Evolutionary conservation across 306 rosid species (phyloP), one percentile per base, ranked within the genome.

Genomic region (Medicago ruthenica): DNA sequence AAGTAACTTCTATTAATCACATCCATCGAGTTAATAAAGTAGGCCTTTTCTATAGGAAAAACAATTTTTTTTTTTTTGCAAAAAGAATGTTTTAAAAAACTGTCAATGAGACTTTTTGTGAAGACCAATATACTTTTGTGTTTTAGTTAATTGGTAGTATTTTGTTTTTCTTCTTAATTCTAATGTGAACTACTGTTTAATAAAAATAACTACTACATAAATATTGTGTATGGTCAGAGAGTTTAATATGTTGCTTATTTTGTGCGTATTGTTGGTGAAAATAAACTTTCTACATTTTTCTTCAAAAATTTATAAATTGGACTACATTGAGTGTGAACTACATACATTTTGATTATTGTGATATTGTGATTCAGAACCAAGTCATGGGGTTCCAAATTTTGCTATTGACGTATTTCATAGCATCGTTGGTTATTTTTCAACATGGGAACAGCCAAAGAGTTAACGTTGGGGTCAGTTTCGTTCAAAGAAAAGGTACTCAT

Each of bases 401-500:
- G 22, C 20, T 44, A 11, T 40, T 76, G 17, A 62, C 1, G 18
- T 14, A 20, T 70, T 70, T 81, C 8, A 12, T 60, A n/a, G 53
- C 66, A 45, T 58, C 72, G 40, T 65, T 65, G 81, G 6, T 55
- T 15, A 15, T 31, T 8, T 42, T 61, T 61, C 67, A 61, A 27
- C 12, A 61, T 61, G 67, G 67, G 7, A 31, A 31, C 8, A 7
- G 67, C 11, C 67, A 31, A 31, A 61, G 42, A 15, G 42, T n/a
- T 61, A 15, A 61, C 0, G 13, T 15, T 31, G 42, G 18, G 15
- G 4, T 1, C 0, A 7, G 47, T 9, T 87, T 81, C 9, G 88
- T 81, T 48, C 24, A 60, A 72, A 34, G 89, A 53, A 42, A 16
- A 3, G 88, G 84, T 18, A 87, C 79, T 24, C 86, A 24, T 45